Base-by-base conservation (phyloP, 1,139 yeast species). In the Candida sanyaensis region DNA sequence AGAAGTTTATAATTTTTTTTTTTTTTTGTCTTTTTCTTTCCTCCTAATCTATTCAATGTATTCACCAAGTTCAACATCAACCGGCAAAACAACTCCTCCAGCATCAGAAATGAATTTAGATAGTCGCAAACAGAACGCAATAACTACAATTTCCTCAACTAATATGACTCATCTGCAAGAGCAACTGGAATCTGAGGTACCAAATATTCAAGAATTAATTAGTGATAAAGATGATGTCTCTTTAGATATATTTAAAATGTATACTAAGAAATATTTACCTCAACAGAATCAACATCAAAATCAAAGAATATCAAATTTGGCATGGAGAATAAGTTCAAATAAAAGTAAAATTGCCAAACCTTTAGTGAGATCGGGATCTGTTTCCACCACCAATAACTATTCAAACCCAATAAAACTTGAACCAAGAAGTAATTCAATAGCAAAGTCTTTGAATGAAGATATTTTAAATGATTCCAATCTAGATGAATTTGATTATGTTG, bases 401-500 rank as follows among this genome's bases (percentile, higher is more conserved):
- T 13, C 45, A n/a, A 32, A 27, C 9, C 17, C 37, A n/a, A 41
- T 23, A 1, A 45, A 42, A 33, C 47, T 50, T 42, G 50, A 48
- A 11, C 44, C 45, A 8, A 43, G 51, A 13, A 42, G 47, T 32
- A 46, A 44, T 17, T 48, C 51, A 2, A 31, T 47, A 17, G 26
- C 46, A 9, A 33, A 40, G n/a, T 41, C 48, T 10, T 24, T 41
- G 12, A 33, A 26, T 21, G 24, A 44, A 26, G 28, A 24, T 17
- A 23, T 41, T 4, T 24, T 46, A 24, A 56, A 59, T 41, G 68
- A 64, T 44, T 68, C 74, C 6, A 66, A 59, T 50, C 54, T 67
- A 40, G 79, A 73, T 47, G 78, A 74, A 45, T 75, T 75, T 55
- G 80, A 75, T 59, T 75, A 75, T 52, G 78, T 75, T 30, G 78